These are phyloP conservation scores for Candida oleophila DNA, from an alignment of 805 yeast genomes.

Conservation along the genomic window DNA sequence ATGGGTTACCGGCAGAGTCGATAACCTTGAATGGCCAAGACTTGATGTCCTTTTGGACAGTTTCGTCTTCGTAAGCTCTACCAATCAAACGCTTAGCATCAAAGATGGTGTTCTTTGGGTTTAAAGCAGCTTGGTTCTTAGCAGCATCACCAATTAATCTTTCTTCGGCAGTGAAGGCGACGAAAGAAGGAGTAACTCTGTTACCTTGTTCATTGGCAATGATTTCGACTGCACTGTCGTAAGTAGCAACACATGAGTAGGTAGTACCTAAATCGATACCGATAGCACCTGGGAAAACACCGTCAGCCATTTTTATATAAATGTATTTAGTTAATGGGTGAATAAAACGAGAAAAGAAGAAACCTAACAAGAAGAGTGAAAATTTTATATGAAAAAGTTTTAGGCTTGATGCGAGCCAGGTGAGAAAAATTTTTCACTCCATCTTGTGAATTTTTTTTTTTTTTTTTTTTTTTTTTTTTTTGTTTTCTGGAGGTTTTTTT, in stretches of 20 bases:
- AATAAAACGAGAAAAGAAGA: conserved; percentile 3
- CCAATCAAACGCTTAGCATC: conserved; percentile 56
- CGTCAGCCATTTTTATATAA: conserved; percentile 78
- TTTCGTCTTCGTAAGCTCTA: conserved; percentile 59
- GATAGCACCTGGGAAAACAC: conserved; percentile 93
- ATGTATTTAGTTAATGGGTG: conserved; percentile 6
- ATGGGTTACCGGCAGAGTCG: conserved; percentile 46
- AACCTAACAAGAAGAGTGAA: conserved; percentile 2
- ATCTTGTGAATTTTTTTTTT: conserved; percentile 6
- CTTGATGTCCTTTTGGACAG: conserved; percentile 56
- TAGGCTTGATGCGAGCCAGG: conserved; percentile 7
- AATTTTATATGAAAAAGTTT: background rate
- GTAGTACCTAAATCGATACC: conserved; percentile 55
- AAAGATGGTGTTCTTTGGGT: conserved; percentile 50
- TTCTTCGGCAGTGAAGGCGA: conserved; percentile 48
- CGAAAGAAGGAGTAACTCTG: conserved; percentile 52
- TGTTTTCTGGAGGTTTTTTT: conserved; percentile 4
- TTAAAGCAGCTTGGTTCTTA: conserved; percentile 50
- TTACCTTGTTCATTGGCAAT: conserved; percentile 53
- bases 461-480: background rate
- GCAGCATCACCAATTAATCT: conserved; percentile 54
- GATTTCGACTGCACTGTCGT: conserved; percentile 49
- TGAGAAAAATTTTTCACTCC: conserved; percentile 11
- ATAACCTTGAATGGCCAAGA: conserved; percentile 49
- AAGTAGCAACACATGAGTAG: conserved; percentile 52